Conservation (phyloP, 345 rosid species). For the Camelina neglecta region DNA sequence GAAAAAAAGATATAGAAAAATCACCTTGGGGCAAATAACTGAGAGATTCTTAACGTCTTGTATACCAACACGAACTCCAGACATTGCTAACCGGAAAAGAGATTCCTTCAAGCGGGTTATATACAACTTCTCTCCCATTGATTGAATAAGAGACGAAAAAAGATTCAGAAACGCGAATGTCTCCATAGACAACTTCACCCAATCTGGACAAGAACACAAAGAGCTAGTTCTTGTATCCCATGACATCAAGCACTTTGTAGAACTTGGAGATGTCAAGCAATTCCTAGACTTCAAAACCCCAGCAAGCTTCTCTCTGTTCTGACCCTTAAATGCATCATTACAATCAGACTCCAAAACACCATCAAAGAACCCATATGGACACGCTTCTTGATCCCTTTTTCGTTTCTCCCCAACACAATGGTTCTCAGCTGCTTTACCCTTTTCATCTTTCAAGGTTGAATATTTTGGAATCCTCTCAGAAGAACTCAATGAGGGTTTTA, state of each 20-base stretch:
- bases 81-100: constrained; percentile 51
- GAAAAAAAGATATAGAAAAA: constrained; percentile 8
- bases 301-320: constrained; percentile 61
- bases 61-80: constrained; percentile 56
- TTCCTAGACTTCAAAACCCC: constrained; percentile 64
- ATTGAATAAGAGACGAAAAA: constrained; percentile 54
- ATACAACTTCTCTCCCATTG: constrained; percentile 49
- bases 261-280: constrained; percentile 62
- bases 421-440: constrained; percentile 33
- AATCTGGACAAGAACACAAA: constrained; percentile 70
- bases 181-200: constrained; percentile 75
- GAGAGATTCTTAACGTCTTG: constrained; percentile 74
- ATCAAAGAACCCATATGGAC: constrained; percentile 52
- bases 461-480: constrained; percentile 62
- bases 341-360: constrained; percentile 53
- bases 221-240: constrained; percentile 36
- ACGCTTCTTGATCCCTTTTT: constrained; percentile 50
- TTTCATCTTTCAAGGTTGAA: constrained; percentile 43
- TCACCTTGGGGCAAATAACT: constrained; percentile 76
- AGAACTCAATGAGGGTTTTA: constrained; percentile 51
- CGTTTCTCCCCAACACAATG: constrained; percentile 48
- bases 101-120: constrained; percentile 53
- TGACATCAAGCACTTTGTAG: constrained; percentile 58
- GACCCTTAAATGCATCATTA: constrained; percentile 52
- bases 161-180: constrained; percentile 70